Evolutionary conservation across 208 protist species (phyloP).

Genomic region (Porcisia hertigi): DNA sequence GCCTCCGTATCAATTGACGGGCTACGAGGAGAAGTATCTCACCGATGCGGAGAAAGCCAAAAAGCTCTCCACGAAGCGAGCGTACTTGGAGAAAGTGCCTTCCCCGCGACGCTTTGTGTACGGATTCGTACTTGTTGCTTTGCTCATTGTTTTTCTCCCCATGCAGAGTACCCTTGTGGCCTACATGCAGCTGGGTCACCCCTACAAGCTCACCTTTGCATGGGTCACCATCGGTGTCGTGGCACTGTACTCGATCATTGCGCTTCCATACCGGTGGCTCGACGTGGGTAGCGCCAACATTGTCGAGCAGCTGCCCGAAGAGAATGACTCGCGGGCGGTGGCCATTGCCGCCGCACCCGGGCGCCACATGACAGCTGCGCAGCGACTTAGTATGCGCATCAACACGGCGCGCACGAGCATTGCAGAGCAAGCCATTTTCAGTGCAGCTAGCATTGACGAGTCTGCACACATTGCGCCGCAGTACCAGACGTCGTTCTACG

Average conservation of each 20-base stretch:
- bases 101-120: conserved; percentile 62
- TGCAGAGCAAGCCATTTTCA: conserved; percentile 22
- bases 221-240: conserved; percentile 38
- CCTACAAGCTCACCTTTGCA: conserved; percentile 44
- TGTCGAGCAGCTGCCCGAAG: conserved; percentile 16
- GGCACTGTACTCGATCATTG: conserved; percentile 43
- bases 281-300: conserved; percentile 37
- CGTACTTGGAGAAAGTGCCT: conserved; percentile 71
- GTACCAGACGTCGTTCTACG: conserved; percentile 64
- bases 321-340: neutral
- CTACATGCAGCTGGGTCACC: conserved; percentile 32
- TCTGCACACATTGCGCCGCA: conserved; percentile 65
- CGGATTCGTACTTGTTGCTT: conserved; percentile 57
- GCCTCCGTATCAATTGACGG: conserved; percentile 78
- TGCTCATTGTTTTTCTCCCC: conserved; percentile 71
- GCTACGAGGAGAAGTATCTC: conserved; percentile 46
- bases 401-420: conserved; percentile 38
- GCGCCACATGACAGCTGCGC: conserved; percentile 19
- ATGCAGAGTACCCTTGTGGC: conserved; percentile 52
- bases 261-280: conserved; percentile 53
- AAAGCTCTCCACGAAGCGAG: conserved; percentile 40
- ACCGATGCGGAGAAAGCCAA: conserved; percentile 37
- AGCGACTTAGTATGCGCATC: conserved; percentile 38
- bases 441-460: conserved; percentile 20
- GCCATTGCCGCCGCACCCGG: conserved; percentile 1